A percentile compares a stretch with the other conserved stretches of the same genome.
Evolutionary conservation across 371 early-diverging fungal genomes (phyloP).

Genomic region (Encephalitozoon intestinalis): DNA sequence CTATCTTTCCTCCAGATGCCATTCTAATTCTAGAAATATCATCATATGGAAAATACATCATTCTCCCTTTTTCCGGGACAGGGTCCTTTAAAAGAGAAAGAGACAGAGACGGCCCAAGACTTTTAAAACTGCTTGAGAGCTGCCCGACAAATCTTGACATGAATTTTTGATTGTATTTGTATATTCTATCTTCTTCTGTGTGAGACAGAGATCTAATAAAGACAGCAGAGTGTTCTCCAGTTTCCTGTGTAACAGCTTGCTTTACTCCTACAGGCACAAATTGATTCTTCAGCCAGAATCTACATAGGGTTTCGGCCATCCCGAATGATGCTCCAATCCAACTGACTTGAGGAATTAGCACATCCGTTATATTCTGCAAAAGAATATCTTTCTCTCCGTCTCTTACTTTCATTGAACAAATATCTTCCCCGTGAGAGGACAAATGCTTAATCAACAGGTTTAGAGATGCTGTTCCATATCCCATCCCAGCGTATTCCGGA

Average conservation of each 20-base stretch:
- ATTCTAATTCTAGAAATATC: constrained; percentile 5
- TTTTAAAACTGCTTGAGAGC: background rate
- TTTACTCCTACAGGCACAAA: constrained; percentile 86
- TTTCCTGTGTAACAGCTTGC: constrained; percentile 84
- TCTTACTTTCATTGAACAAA: background rate
- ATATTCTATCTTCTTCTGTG: background rate
- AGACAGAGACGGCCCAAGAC: constrained; percentile 1
- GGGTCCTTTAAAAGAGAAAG: background rate
- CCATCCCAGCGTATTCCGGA: constrained; percentile 89
- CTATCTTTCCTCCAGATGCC: background rate
- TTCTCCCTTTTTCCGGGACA: background rate
- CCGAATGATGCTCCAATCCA: constrained; percentile 95
- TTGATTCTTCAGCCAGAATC: constrained; percentile 85
- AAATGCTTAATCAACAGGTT: constrained; percentile 72
- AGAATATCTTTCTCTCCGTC: constrained; percentile 73
- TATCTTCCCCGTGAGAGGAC: constrained; percentile 68
- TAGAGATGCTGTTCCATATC: constrained; percentile 81
- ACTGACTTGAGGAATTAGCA: constrained; percentile 67
- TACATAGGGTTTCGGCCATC: constrained; percentile 73
- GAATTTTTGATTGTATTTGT: constrained; percentile 16
- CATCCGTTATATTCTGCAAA: constrained; percentile 71
- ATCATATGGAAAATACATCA: background rate
- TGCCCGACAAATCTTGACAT: constrained; percentile 16
- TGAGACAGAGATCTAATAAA: constrained; percentile 65
- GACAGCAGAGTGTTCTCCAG: constrained; percentile 90